phyloP scores from a whole-genome alignment of 2,329 filamentous ascomycete genomes.

The Berkeleyomyces basicola region DNA sequence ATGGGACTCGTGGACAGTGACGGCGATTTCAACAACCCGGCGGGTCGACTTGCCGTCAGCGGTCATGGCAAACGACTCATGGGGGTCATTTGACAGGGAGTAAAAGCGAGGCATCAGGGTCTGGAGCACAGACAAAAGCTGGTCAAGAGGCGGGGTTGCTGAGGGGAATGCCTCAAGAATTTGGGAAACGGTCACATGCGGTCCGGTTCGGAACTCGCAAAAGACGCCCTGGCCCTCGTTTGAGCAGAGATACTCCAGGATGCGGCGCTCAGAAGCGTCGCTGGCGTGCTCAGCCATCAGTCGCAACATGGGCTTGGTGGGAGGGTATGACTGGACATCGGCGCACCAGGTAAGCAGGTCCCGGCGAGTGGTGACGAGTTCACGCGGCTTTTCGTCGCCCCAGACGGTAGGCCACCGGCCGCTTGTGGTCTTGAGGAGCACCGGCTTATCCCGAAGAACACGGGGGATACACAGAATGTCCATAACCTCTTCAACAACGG shows the following conservation, averaged over 20 bases:
- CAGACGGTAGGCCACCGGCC: constrained; percentile 95
- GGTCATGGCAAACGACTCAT: constrained; percentile 48
- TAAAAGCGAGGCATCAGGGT: constrained; percentile 97
- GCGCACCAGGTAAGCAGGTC: constrained; percentile 93
- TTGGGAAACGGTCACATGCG: constrained; percentile 71
- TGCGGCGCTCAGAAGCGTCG: constrained; percentile 70
- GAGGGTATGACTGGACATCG: constrained; percentile 83
- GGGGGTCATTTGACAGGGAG: constrained; percentile 89
- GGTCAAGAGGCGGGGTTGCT: constrained; percentile 69
- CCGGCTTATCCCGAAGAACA: constrained; percentile 67
- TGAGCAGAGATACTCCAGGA: constrained; percentile 71
- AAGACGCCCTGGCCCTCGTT: constrained; percentile 84
- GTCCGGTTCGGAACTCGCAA: constrained; percentile 83
- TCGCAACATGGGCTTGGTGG: constrained; percentile 73
- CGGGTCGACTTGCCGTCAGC: constrained; percentile 45
- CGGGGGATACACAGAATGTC: constrained; percentile 67
- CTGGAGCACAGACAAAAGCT: constrained; percentile 62
- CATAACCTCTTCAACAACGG: constrained; percentile 67
- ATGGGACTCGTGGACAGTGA: constrained; percentile 74
- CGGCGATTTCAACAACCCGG: constrained; percentile 86
- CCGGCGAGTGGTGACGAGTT: constrained; percentile 76
- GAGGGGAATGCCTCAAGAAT: constrained; percentile 85
- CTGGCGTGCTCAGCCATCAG: constrained; percentile 71
- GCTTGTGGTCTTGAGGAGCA: constrained; percentile 58
- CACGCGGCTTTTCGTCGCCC: constrained; percentile 74